These are phyloP conservation scores for Colletotrichum orbiculare DNA, from an alignment of 2,329 filamentous ascomycete species.

Conservation along the genomic window DNA sequence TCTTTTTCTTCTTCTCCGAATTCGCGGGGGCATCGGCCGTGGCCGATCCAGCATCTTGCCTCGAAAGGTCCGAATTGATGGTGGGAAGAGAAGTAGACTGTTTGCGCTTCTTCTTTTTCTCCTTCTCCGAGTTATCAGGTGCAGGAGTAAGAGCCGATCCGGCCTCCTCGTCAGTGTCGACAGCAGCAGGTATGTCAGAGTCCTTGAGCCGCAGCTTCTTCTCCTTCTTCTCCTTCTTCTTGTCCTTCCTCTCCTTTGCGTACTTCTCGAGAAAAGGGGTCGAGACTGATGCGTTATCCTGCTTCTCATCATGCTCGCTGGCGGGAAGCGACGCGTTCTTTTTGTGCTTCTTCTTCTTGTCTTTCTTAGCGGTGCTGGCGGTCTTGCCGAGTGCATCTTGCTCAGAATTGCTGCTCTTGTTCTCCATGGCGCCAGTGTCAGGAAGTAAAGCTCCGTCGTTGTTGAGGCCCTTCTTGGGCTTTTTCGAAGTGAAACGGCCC, in stretches of 20 bases:
- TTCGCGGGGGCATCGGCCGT: background rate
- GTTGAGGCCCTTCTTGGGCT: conserved; percentile 2
- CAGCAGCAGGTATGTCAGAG: too few relatives aligned
- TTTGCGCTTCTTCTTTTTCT: conserved; percentile 11
- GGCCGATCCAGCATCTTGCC: too few relatives aligned
- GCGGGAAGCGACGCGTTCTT: background rate
- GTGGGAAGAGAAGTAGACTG: background rate
- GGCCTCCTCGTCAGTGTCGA: background rate
- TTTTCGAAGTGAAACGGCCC: conserved; percentile 1
- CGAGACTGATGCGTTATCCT: background rate
- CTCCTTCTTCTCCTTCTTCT: background rate
- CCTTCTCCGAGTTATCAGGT: too few relatives aligned
- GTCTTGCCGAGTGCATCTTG: background rate
- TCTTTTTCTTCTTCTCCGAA: background rate
- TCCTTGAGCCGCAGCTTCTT: background rate
- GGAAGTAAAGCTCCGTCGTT: background rate
- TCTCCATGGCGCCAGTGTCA: background rate
- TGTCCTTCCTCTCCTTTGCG: background rate
- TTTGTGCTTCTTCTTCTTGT: conserved; percentile 1
- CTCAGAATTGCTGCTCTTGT: background rate
- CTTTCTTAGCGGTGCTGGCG: background rate
- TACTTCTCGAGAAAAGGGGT: background rate
- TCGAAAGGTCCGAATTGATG: too few relatives aligned
- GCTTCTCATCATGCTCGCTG: background rate
- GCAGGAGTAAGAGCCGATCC: too few relatives aligned